Base-by-base conservation (phyloP, 169 alveolate species). In the Plasmodium billcollinsi region DNA sequence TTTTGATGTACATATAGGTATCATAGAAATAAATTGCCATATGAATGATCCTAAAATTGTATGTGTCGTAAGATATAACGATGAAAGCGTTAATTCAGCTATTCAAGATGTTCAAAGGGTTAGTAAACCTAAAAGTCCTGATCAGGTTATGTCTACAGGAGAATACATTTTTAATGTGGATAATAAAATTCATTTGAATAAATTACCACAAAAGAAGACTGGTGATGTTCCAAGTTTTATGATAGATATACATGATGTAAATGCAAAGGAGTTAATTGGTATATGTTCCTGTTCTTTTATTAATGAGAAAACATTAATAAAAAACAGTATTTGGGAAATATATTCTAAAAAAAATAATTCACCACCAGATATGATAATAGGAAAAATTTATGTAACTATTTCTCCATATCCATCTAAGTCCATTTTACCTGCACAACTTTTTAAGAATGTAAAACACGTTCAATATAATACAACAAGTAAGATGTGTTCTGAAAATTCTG, bases 401-500 rank as follows among this genome's bases (percentile, higher is more conserved):
- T 39, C 61, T 50, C 95, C 96, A 33, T 73, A 59, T 11, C 97
- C 97, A 49, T 74, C 56, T 18, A 83, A 89, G 29, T 72, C 97
- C 0, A 93, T 89, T 88, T 92, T 95, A n/a, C 97, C 97, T 12
- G 97, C 97, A 1, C 96, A 93, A n/a, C 67, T 93, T 2, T 94
- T 94, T 62, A 89, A 69, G 15, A 73, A 83, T 3, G 92, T 90
- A 6, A 92, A 85, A 18, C 39, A 49, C 8, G 5, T 7, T 33
- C 43, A 33, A 33, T 33, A 63, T 63, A 15, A 21, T 7, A 26
- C 47, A 63, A 24, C 21, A 18, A 14, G 15, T 8, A n/a, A 50
- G 4, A 7, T n/a, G 24, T 4, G 0, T 6, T 52, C n/a, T 52
- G 7, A 33, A 4, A 8, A 15, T 15, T 4, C 1, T 33, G 43